Evolutionary conservation across 805 yeast genomes (phyloP), one percentile per base, ranked within the genome.

Genomic region (Kazachstania psychrophila): DNA sequence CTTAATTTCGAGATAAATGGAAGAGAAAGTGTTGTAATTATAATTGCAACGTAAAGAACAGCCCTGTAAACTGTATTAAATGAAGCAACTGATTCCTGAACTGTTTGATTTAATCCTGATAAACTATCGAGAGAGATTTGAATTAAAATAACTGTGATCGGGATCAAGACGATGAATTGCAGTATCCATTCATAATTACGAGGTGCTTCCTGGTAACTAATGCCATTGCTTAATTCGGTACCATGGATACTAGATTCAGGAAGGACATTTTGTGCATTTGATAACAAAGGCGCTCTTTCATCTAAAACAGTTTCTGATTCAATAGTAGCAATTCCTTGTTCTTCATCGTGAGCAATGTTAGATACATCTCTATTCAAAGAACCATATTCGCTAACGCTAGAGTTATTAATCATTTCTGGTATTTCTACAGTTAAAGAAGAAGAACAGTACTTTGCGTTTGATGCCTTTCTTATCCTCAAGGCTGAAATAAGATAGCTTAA

Each of bases 161-260:
- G 95, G 11, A 80, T 84, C 13, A 79, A 54, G 1, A 77, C 43
- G 23, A 83, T 45, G 49, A 73, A 85, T 55, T 87, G 95, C 13
- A 84, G 45, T 12, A 79, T 68, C 95, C 96, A 87, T 49, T 81
- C 94, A 51, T 80, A 84, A 28, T 78, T 71, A 32, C 17, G 8
- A 23, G 19, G 24, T 5, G 16, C 12, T 7, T 2, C n/a, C 6
- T 8, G 11, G 16, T 17, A 10, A 24, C 16, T 17, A 23, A 16
- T 22, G 5, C 6, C 14, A 12, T 9, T 19, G 19, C 24, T 20
- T 14, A 22, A 19, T 22, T 10, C 6, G 5, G 20, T 9, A 17
- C 14, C 13, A 23, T 17, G 15, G 22, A 15, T 9, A 24, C n/a
- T n/a, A n/a, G n/a, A n/a, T n/a, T n/a, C n/a, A n/a, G n/a, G 34